Base-by-base conservation (phyloP, 805 yeast species). In the Clavispora phyllophila region DNA sequence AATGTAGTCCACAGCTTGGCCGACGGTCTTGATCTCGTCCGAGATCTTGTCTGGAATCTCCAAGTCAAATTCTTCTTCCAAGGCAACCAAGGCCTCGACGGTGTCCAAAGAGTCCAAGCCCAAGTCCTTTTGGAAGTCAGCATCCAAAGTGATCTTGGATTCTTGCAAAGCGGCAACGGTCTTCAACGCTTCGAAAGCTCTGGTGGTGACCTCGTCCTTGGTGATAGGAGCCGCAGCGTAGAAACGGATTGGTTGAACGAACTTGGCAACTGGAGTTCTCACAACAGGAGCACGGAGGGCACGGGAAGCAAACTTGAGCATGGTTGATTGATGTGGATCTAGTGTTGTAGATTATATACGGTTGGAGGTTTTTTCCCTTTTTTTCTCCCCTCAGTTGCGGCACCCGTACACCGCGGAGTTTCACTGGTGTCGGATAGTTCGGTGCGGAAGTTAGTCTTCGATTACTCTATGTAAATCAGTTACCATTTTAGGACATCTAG, bases 31-130 rank as follows among this genome's bases (percentile, higher is more conserved):
- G 66, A 93, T 82, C 62, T 85, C 90, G 63, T 91, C 97, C 42
- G 96, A 93, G 56, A 87, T 87, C 63, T 85, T 82, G 70, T 88
- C 96, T 28, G 95, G 88, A 60, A 87, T 80, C 63, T 84, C 86
- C 60, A 87, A 78, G 57, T 87, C 88, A 54, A 81, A 81, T 62
- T 82, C 75, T 45, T 54, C 56, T 74, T 91, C 99, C 59, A 91
- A 83, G 44, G 96, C 96, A 66, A 93, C 96, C 56, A 93, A 77
- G 43, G 93, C 90, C 72, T 91, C 99, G 49, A 91, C 96, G 49
- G 93, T 85, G 61, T 91, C 99, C 53, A 91, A 76, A 9, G 96
- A 87, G 67, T 91, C 99, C 61, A 87, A 77, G n/a, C 90, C 91
- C 54, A 87, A 76, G 58, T 87, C 95, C 52, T 75, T 78, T 48